Base-by-base conservation (phyloP, 345 rosid genomes). In the Bretschneidera sinensis region DNA sequence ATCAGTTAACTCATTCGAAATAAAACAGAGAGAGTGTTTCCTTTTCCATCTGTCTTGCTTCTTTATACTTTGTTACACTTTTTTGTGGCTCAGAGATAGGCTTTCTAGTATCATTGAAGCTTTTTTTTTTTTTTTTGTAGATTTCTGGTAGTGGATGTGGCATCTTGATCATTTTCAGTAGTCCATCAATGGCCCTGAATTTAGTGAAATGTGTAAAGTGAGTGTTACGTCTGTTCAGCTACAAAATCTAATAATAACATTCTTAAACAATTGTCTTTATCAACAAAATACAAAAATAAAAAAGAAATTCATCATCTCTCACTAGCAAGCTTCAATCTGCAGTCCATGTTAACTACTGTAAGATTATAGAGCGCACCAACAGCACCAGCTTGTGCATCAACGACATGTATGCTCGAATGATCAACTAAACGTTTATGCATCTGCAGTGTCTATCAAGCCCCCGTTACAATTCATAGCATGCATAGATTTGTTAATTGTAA, bases 331-430 rank as follows among this genome's bases (percentile, higher is more conserved):
- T 94, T 94, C 82, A 94, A 72, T 76, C 88, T 83, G 80, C 97
- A 88, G 76, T 94, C 99, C 96, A 94, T 78, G 71, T 90, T 90
- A 57, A 90, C 91, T 65, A 90, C 99, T 33, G 86, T 87, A 48
- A 94, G 96, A 77, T 90, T 94, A 71, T 94, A 90, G 18, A 94
- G 86, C 21, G 99, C 99, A 18, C 99, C 97, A 62, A 94, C 82
- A 51, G 96, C 91, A 56, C 96, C 97, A 15, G 96, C 97, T 83
- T 94, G 99, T 22, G 99, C 91, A 73, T 94, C 99, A 54, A 75
- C 55, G 6, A 89, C 88, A 23, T 55, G 92, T 33, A 74, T 63
- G 84, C 92, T 94, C 80, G 90, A 59, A 54, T 90, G 88, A 77
- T 94, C 97, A 19, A 94, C 85, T 52, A 94, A 71, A 20, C 96